Conservation (phyloP, 2,329 filamentous ascomycete species). For the Phyllosticta citribraziliensis region DNA sequence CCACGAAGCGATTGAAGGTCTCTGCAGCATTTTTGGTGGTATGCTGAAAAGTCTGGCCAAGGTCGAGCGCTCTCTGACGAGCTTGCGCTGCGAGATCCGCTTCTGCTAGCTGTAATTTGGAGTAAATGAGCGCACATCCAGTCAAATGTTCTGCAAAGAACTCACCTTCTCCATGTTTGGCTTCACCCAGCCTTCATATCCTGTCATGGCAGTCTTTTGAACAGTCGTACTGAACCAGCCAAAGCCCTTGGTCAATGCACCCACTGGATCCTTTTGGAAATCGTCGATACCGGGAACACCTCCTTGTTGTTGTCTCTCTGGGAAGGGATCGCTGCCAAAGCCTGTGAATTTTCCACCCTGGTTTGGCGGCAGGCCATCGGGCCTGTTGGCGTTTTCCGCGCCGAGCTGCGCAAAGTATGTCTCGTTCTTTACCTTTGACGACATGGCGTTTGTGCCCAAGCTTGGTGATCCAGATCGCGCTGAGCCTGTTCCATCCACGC, state of each 20-base stretch:
- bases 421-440: conserved; percentile 60
- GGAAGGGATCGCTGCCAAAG: conserved; percentile 69
- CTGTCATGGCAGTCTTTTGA: conserved; percentile 78
- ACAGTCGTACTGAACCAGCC: conserved; percentile 89
- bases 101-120: conserved; percentile 57
- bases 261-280: conserved; percentile 82
- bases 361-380: conserved; percentile 66
- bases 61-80: conserved; percentile 44
- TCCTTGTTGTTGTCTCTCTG: conserved; percentile 34
- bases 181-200: conserved; percentile 86
- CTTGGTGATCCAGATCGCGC: conserved; percentile 28
- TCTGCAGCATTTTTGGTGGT: conserved; percentile 69
- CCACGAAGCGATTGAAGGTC: conserved; percentile 77
- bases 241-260: conserved; percentile 80
- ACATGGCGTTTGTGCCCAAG: conserved; percentile 28
- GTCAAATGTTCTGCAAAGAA: background rate
- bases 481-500: conserved; percentile 20
- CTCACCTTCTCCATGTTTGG: conserved; percentile 80
- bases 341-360: conserved; percentile 90
- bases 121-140: background rate
- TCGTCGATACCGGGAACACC: conserved; percentile 67
- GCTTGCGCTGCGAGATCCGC: conserved; percentile 48
- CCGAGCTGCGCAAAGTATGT: conserved; percentile 84
- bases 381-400: conserved; percentile 66
- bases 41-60: conserved; percentile 52